phyloP scores from a whole-genome alignment of 176 grass and related monocot species.

The Oryza meridionalis region DNA sequence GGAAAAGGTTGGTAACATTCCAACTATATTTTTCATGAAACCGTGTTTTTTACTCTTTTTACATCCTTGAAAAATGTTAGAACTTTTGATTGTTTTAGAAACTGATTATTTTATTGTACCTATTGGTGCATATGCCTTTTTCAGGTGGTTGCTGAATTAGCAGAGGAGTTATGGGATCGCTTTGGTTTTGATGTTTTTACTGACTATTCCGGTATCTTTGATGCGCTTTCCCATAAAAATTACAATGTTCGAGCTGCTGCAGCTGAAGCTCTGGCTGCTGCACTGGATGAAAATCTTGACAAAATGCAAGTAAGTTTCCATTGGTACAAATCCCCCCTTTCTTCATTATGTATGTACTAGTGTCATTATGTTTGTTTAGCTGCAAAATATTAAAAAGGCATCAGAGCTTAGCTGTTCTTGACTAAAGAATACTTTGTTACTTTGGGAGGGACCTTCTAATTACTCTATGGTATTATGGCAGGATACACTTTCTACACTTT shows the following conservation, averaged over 20 bases:
- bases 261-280: conserved; percentile 92
- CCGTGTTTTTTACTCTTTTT: conserved; percentile 27
- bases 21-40: conserved; percentile 25
- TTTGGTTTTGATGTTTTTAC: conserved; percentile 82
- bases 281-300: conserved; percentile 83
- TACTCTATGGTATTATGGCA: conserved; percentile 35
- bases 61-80: conserved; percentile 20
- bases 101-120: conserved; percentile 30
- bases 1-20: conserved; percentile 75
- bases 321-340: neutral
- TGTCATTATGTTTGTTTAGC: conserved; percentile 13
- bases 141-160: conserved; percentile 86
- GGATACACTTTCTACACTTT: conserved; percentile 92
- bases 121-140: conserved; percentile 43
- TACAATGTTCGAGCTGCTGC: conserved; percentile 85
- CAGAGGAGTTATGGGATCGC: conserved; percentile 93
- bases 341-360: conserved; percentile 2
- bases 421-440: neutral
- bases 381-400: neutral
- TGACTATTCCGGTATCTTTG: conserved; percentile 87
- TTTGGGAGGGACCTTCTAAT: conserved; percentile 7
- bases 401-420: conserved; percentile 19
- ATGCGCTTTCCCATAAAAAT: conserved; percentile 84
- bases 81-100: neutral
- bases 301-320: conserved; percentile 78